These are phyloP conservation scores for Tubosaeta sp. DNA, from an alignment of 768 basidiomycete species.

Conservation along the genomic window DNA sequence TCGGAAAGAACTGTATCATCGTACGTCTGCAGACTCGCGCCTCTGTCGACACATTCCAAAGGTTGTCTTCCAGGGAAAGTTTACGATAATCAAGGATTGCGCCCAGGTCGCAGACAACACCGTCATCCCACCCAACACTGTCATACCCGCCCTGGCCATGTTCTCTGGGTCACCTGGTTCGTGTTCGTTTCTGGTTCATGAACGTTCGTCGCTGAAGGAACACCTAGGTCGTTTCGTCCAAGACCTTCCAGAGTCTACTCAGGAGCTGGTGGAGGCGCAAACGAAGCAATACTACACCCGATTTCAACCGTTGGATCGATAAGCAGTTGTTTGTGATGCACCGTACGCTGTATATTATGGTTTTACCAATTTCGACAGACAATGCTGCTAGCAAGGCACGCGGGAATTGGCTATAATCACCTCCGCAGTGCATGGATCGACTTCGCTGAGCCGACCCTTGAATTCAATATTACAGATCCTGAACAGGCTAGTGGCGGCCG, in stretches of 20 bases:
- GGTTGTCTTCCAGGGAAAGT: constrained; percentile 67
- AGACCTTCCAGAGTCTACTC: constrained; percentile 90
- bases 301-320: constrained; percentile 61
- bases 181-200: constrained; percentile 11
- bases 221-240: constrained; percentile 68
- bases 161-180: constrained; percentile 89
- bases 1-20: constrained; percentile 93
- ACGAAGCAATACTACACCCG: constrained; percentile 84
- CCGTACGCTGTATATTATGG: constrained; percentile 5
- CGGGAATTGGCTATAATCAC: background rate
- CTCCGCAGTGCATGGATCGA: background rate
- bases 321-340: constrained; percentile 2
- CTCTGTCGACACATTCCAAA: constrained; percentile 2
- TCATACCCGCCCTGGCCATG: constrained; percentile 81
- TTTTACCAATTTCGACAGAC: background rate
- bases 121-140: constrained; percentile 86
- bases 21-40: constrained; percentile 41
- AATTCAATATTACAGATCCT: too few species aligned
- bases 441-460: background rate
- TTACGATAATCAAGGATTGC: constrained; percentile 95
- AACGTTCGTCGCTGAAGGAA: constrained; percentile 1
- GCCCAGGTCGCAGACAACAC: constrained; percentile 86
- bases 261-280: constrained; percentile 82
- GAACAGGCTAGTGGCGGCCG: too few species aligned
- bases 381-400: background rate